Conservation (phyloP, 2,329 filamentous ascomycete species). For the Cladosporium sp. region DNA sequence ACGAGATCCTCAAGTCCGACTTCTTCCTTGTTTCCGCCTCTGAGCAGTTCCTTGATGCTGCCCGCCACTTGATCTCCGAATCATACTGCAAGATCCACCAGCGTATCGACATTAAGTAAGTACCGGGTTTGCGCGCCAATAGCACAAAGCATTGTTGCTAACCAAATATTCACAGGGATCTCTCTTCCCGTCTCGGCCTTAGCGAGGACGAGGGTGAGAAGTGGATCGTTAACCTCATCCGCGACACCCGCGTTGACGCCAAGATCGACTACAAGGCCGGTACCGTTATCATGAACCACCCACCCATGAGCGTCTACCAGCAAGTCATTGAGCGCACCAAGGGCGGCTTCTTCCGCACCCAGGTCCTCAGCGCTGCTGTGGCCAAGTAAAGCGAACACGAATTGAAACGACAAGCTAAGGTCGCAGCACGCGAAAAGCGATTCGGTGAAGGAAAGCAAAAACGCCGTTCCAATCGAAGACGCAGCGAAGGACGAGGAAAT, state of each 20-base stretch:
- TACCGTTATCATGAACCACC: conserved; percentile 99
- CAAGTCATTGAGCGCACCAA: conserved; percentile 99
- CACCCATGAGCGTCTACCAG: conserved; percentile 96
- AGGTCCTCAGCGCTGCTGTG: conserved; percentile 69
- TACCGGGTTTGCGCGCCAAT: conserved; percentile 12
- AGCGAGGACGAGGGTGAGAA: conserved; percentile 96
- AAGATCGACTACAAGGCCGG: conserved; percentile 99
- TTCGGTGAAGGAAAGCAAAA: background rate
- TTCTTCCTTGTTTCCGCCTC: conserved; percentile 88
- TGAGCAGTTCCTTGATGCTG: conserved; percentile 88
- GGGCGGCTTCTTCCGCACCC: conserved; percentile 96
- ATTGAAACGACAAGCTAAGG: conserved; percentile 9
- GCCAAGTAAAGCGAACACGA: conserved; percentile 36
- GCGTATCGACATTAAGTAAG: conserved; percentile 88
- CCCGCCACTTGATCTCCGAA: conserved; percentile 94
- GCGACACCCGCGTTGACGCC: conserved; percentile 93
- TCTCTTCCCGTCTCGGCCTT: conserved; percentile 85
- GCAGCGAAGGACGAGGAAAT: background rate
- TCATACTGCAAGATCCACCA: conserved; percentile 99
- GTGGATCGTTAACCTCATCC: conserved; percentile 99
- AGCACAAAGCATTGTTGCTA: conserved; percentile 12
- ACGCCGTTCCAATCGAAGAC: background rate
- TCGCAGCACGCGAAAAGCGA: conserved; percentile 4
- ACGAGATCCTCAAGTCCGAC: conserved; percentile 85
- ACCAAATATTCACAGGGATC: conserved; percentile 54